phyloP scores from a whole-genome alignment of 257 asterid species.

The Solanum piurae region DNA sequence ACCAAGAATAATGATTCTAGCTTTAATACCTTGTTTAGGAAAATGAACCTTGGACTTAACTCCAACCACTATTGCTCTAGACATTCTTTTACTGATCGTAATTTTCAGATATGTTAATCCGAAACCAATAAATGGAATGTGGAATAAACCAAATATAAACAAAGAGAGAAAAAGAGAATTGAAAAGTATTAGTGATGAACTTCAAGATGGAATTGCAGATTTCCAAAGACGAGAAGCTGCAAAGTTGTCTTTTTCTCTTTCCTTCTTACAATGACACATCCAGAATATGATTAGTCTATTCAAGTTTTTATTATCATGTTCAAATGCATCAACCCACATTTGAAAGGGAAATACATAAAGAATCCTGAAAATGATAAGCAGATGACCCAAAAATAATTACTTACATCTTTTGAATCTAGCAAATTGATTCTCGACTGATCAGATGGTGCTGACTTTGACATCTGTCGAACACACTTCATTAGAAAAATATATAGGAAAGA shows the following conservation, averaged over 20 bases:
- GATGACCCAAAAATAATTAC: constrained; percentile 6
- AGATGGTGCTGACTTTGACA: constrained; percentile 97
- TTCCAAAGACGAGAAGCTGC: background rate
- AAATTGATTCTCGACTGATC: constrained; percentile 91
- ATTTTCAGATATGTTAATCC: background rate
- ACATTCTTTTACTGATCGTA: background rate
- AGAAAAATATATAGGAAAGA: background rate
- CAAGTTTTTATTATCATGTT: background rate
- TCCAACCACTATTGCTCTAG: background rate
- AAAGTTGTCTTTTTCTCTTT: background rate
- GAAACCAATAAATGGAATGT: background rate
- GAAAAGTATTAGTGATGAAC: background rate
- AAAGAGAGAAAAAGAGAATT: background rate
- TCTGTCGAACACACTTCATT: constrained; percentile 29
- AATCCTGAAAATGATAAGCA: background rate
- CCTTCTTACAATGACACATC: background rate
- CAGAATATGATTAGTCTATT: background rate
- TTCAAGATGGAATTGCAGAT: background rate
- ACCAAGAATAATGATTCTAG: background rate
- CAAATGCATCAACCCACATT: background rate
- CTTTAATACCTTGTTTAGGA: background rate
- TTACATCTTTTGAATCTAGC: constrained; percentile 87
- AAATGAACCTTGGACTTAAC: background rate
- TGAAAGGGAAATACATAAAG: background rate
- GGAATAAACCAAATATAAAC: background rate